Percentiles rank a stretch among this genome's conserved stretches.
phyloP scores from a whole-genome alignment of 202 grass and related monocot species.

The Panicum virgatum region DNA sequence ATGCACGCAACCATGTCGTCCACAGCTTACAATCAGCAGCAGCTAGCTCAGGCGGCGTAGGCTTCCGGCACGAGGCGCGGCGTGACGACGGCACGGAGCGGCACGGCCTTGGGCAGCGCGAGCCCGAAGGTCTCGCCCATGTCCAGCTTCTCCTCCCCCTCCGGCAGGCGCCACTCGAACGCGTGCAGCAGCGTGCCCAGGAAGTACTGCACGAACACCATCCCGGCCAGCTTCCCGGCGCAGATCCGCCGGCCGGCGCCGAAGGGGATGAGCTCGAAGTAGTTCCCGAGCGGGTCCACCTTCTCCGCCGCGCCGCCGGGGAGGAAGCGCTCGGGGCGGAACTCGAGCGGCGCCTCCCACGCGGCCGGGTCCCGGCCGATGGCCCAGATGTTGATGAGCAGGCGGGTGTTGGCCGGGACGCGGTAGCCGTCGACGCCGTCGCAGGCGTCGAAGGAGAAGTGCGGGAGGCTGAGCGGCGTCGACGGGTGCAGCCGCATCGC shows the following conservation, averaged over 20 bases:
- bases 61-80: conserved; percentile 46
- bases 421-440: conserved; percentile 53
- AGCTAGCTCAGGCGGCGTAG: too few species aligned
- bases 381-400: conserved; percentile 80
- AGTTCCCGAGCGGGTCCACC: conserved; percentile 68
- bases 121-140: conserved; percentile 75
- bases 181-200: conserved; percentile 61
- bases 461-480: conserved; percentile 80
- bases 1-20: too few species aligned
- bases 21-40: too few species aligned
- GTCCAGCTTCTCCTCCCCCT: conserved; percentile 56
- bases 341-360: conserved; percentile 65
- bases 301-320: conserved; percentile 23
- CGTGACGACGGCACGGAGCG: conserved; percentile 51
- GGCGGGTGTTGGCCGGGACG: conserved; percentile 60
- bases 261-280: conserved; percentile 85
- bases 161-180: conserved; percentile 66
- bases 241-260: conserved; percentile 77
- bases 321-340: conserved; percentile 68
- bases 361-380: conserved; percentile 65
- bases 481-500: conserved; percentile 81
- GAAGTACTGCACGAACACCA: conserved; percentile 90
- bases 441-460: conserved; percentile 76
- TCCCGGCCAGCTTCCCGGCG: conserved; percentile 73
- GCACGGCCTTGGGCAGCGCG: conserved; percentile 67